phyloP scores from a whole-genome alignment of 257 asterid genomes.

The Solanum bukasovii region DNA sequence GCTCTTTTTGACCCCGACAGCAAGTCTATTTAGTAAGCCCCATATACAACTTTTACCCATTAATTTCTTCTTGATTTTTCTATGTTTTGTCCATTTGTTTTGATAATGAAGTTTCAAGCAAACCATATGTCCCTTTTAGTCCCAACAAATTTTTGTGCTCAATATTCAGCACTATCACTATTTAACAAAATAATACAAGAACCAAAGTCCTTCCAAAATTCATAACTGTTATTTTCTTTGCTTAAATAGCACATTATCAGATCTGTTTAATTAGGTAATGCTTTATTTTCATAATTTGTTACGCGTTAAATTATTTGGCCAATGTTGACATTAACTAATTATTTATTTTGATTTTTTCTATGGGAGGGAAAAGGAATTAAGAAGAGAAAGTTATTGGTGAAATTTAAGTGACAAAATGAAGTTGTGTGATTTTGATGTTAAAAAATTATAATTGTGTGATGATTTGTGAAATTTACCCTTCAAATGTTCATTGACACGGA shows the following conservation, averaged over 20 bases:
- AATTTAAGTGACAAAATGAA: not conserved
- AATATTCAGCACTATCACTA: not conserved
- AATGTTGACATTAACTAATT: not conserved
- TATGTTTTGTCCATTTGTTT: not conserved
- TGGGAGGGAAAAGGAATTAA: not conserved
- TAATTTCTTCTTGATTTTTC: not conserved
- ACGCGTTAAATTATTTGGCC: not conserved
- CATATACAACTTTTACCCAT: not conserved
- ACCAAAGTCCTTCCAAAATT: not conserved
- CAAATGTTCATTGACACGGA: not conserved
- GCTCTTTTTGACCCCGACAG: not conserved
- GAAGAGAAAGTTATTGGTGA: not conserved
- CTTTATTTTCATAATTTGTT: not conserved
- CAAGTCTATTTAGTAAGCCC: not conserved
- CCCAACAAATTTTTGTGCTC: not conserved
- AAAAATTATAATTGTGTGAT: not conserved
- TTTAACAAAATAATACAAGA: not conserved
- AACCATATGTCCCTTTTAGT: not conserved
- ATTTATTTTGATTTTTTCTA: not conserved
- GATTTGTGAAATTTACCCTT: not conserved
- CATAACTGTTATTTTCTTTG: not conserved
- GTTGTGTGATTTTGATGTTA: not conserved
- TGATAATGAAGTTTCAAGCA: not conserved
- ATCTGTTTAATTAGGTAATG: not conserved
- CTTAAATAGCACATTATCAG: not conserved